Conservation (phyloP, 106 monocot genomes). For the Allium cepa region DNA sequence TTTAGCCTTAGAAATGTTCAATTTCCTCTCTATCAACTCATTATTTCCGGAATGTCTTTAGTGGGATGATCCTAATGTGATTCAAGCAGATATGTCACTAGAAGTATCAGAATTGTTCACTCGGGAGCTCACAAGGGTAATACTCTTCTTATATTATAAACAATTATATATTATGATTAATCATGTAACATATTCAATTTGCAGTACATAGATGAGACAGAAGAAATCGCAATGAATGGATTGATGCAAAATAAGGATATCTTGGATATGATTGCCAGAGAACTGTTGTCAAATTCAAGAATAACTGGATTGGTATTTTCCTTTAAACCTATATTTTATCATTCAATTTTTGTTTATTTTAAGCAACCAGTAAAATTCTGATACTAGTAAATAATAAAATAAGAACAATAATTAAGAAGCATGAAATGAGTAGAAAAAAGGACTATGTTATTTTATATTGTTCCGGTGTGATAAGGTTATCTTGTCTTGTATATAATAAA, state of each 20-base stretch:
- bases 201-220: slow-evolving; percentile 84
- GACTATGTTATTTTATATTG: too few species aligned
- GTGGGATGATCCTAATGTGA: slow-evolving; percentile 77
- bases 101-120: slow-evolving; percentile 84
- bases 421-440: too few species aligned
- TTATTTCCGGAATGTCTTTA: slow-evolving; percentile 13
- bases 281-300: slow-evolving; percentile 60
- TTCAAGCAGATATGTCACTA: slow-evolving; percentile 68
- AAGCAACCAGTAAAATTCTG: too few species aligned
- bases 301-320: slow-evolving; percentile 75
- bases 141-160: slow-evolving; percentile 2
- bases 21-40: slow-evolving; percentile 1
- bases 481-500: too few species aligned
- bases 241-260: slow-evolving; percentile 64
- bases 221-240: slow-evolving; percentile 75
- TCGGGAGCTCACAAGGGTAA: slow-evolving; percentile 76
- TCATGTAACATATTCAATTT: not conserved
- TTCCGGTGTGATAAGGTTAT: too few species aligned
- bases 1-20: not conserved
- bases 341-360: not conserved
- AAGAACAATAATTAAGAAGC: too few species aligned
- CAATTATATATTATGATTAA: not conserved
- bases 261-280: slow-evolving; percentile 55
- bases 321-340: not conserved
- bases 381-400: too few species aligned